phyloP scores from a whole-genome alignment of 2,329 filamentous ascomycete species.

The Cryphonectria radicalis region DNA sequence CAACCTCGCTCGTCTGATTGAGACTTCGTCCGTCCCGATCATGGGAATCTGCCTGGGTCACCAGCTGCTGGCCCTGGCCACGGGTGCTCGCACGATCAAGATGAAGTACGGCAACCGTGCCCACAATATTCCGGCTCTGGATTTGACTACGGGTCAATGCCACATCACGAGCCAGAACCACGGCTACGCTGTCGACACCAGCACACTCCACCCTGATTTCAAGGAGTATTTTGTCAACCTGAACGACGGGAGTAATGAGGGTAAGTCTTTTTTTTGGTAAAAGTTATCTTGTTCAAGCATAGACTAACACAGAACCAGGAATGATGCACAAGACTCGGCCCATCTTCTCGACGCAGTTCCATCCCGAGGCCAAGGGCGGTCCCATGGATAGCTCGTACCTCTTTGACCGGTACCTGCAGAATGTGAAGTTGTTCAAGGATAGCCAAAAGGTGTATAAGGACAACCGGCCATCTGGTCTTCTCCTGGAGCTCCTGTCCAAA shows the following conservation, averaged over 20 bases:
- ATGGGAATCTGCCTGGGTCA: slow-evolving; percentile 99
- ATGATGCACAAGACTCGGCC: slow-evolving; percentile 96
- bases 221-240: slow-evolving; percentile 99
- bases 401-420: slow-evolving; percentile 95
- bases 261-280: slow-evolving; percentile 41
- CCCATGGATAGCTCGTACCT: slow-evolving; percentile 95
- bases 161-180: slow-evolving; percentile 99
- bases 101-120: slow-evolving; percentile 99
- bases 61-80: slow-evolving; percentile 89
- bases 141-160: slow-evolving; percentile 94
- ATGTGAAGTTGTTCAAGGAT: slow-evolving; percentile 86
- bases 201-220: slow-evolving; percentile 82
- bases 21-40: slow-evolving; percentile 86
- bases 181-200: slow-evolving; percentile 90
- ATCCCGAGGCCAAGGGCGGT: slow-evolving; percentile 96
- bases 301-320: slow-evolving; percentile 43
- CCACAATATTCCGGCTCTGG: slow-evolving; percentile 96
- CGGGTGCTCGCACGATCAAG: slow-evolving; percentile 90
- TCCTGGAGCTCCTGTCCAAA: slow-evolving; percentile 90
- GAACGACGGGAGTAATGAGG: slow-evolving; percentile 97
- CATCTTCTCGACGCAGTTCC: slow-evolving; percentile 99
- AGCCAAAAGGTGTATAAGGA: slow-evolving; percentile 79
- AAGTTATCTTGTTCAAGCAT: not conserved
- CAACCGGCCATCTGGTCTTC: slow-evolving; percentile 82
- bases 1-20: slow-evolving; percentile 89